Evolutionary conservation across 306 rosid species (phyloP), one percentile per base, ranked within the genome.

Genomic region (Gastrolobium villosum): DNA sequence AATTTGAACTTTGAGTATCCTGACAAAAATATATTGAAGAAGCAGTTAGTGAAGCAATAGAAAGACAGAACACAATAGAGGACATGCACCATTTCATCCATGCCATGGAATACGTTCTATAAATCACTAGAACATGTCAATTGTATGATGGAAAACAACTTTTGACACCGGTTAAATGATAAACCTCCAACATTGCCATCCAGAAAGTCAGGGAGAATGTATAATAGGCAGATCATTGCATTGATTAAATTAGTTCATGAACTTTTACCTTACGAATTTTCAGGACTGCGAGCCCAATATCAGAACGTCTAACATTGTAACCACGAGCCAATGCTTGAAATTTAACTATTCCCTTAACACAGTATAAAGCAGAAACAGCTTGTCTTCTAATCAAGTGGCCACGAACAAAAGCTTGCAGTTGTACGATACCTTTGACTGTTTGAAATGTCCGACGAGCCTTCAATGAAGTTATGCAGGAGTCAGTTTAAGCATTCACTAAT

Each of bases 341-440:
- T 72, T 84, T 81, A 70, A 81, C 84, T 53, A 90, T 83, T 75
- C 89, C 82, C 81, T 75, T 77, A 83, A 86, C 79, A 70, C 89
- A 83, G 86, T 71, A 68, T 30, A 89, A 79, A 50, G 93, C 86
- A 69, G 91, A 63, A 79, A 84, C 73, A 36, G 91, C 93, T 72
- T 89, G 89, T 74, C 91, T 89, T 72, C 89, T 84, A 70, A 79
- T 86, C 87, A 89, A 67, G 79, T 76, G 83, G 36, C 89, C 91
- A 14, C 89, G 91, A 46, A 87, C 56, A 75, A 85, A 61, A 73
- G 89, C 88, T 85, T 89, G 91, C 81, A 89, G 81, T 66, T 77
- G 85, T 77, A 72, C 66, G 75, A 79, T 53, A 55, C 83, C 79
- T 82, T 81, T 87, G 62, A 83, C 79, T 31, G 74, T 79, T 49